Base-by-base conservation (phyloP, 148 eudicot species). In the Dysphania ambrosioides region DNA sequence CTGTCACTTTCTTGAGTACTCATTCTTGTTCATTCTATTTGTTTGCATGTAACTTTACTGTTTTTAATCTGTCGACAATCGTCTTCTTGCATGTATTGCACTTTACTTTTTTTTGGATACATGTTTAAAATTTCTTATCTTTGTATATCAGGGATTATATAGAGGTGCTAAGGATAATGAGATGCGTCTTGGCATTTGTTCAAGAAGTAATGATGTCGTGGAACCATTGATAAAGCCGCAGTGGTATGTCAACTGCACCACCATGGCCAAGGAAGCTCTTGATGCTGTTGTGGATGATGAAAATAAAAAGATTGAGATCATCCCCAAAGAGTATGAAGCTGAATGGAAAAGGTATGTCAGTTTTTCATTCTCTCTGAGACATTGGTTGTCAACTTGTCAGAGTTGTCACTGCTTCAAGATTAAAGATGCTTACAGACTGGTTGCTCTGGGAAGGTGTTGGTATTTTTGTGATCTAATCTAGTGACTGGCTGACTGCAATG, bases 201-300 rank as follows among this genome's bases (percentile, higher is more conserved):
- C 96, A 69, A 84, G 99, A 79, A 95, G 82, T 79, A 87, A 86
- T 83, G 97, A 95, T 79, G 88, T 95, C 53, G 88, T 95, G 74
- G 99, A 95, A 79, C 97, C 99, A 23, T 75, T 92, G 75, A 90
- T 95, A 80, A 95, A 95, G 87, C 97, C 97, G 66, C 97, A 95
- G 82, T 92, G 99, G 99, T 95, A 87, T 77, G 99, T 95, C 62
- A 87, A 82, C 80, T 95, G 99, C 79, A 80, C 60, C 73, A 75
- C 79, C 57, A 87, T 92, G 91, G 97, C 92, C 6, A 87, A 88
- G 79, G 86, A 95, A 75, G 99, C 94, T 42, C 92, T 95, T 79
- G 85, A 90, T 81, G 97, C 97, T 80, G 97, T 92, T 55, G 53
- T 81, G 69, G 77, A 82, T 77, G 89, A 79, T 1, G 78, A 86